phyloP scores from a whole-genome alignment of 2,329 filamentous ascomycete species.

The Talaromyces pinophilus region DNA sequence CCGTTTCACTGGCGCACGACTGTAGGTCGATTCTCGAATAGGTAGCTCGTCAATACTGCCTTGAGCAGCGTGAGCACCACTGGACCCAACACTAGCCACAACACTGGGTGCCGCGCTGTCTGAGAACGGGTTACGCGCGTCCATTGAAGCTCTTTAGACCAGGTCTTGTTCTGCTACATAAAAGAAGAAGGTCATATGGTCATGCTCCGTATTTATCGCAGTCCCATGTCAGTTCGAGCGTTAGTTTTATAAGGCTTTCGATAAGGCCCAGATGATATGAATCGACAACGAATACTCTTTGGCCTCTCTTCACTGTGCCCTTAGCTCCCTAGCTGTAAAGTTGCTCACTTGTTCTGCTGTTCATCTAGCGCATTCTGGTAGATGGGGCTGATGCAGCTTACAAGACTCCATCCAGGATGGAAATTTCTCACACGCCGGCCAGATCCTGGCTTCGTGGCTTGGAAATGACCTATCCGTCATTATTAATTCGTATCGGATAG shows the following conservation, averaged over 20 bases:
- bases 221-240: not conserved
- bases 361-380: not conserved
- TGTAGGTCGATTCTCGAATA: constrained; percentile 5
- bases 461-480: not conserved
- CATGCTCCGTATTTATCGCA: constrained; percentile 2
- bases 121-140: constrained; percentile 16
- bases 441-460: constrained; percentile 7
- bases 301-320: not conserved
- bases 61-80: constrained; percentile 9
- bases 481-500: not conserved
- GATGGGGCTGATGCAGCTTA: not conserved
- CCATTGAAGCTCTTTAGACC: not conserved
- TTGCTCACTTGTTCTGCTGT: not conserved
- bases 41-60: constrained; percentile 8
- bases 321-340: not conserved
- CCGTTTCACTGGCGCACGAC: constrained; percentile 19
- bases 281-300: not conserved
- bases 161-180: not conserved
- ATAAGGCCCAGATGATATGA: not conserved
- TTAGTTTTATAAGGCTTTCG: not conserved
- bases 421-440: not conserved
- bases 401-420: not conserved
- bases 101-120: constrained; percentile 19
- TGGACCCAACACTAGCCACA: constrained; percentile 12
- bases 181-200: not conserved